Conservation (phyloP, 306 rosid genomes). For the Mucuna pruriens region DNA sequence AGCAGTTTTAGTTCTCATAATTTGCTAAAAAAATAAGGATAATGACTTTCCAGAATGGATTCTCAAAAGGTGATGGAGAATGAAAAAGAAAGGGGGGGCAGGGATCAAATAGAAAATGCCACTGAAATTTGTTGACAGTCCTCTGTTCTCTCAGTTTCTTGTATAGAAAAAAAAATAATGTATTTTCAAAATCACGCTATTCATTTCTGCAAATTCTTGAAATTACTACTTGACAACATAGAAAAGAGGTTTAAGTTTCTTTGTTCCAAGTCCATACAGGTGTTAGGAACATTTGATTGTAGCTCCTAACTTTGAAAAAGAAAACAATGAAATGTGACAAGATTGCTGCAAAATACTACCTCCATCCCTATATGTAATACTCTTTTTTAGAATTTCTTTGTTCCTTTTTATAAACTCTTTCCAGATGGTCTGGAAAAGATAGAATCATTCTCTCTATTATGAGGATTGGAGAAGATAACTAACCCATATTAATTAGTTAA, state of each 20-base stretch:
- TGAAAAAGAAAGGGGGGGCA: neutral
- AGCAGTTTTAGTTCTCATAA: conserved; percentile 8
- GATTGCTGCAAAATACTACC: neutral
- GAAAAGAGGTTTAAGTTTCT: conserved; percentile 16
- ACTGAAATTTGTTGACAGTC: neutral
- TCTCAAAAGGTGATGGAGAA: conserved; percentile 12
- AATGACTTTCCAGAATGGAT: conserved; percentile 11
- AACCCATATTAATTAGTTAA: no score
- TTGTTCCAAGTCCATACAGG: neutral
- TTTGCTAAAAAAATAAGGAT: neutral
- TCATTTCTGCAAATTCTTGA: neutral
- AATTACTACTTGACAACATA: conserved; percentile 20
- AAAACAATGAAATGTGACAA: neutral
- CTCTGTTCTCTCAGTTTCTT: neutral
- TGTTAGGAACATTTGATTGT: conserved; percentile 8
- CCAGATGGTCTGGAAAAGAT: no score
- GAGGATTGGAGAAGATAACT: no score
- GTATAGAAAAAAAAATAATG: neutral
- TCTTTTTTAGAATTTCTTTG: no score
- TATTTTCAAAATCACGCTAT: neutral
- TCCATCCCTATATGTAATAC: no score
- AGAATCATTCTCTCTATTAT: no score
- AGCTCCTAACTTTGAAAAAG: conserved; percentile 7
- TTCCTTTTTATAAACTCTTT: no score
- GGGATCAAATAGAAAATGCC: neutral